Evolutionary conservation across 176 grass and related monocot species (phyloP), one percentile per base, ranked within the genome.

Genomic region (Avena sativa): DNA sequence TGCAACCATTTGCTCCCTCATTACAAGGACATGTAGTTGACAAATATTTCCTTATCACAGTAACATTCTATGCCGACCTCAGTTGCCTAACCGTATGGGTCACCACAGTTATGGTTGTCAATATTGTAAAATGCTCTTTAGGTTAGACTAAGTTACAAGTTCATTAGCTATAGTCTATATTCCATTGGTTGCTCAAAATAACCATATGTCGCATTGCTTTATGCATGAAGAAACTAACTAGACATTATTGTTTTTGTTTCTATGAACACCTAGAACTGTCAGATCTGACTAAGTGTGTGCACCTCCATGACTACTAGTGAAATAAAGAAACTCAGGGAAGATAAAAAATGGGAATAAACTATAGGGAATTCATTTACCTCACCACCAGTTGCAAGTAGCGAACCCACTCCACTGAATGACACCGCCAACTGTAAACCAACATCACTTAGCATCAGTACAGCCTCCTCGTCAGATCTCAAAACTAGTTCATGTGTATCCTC

Each of bases 401-500:
- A 96, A 71, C 97, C 97, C 76, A 91, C 94, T 85, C 74, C 67
- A 87, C 93, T 90, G 80, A 99, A 99, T 77, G 83, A 91, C 34
- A 94, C 83, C 1, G 93, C 55, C 83, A 98, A 92, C 56, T 99
- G 97, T 78, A 86, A 86, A 59, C 90, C 92, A 67, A 90, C 78
- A 92, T 93, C 91, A 40, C 60, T 85, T 38, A 99, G 60, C n/a
- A 85, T 72, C 25, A 36, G 62, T 77, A 96, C 81, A 57, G 65
- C 80, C 82, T 96, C 91, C 40, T 74, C 66, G 36, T 95, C 91
- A 78, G 87, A 49, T 52, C 36, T 91, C 71, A 96, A 59, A 85
- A 80, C 43, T 51, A 99, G 76, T 12, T 49, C 78, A 26, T 71
- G 32, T 34, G 63, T 56, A 75, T 73, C 65, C 38, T 89, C 71